Base-by-base conservation (phyloP, 139 green algal species). In the Zygnema cylindricum region DNA sequence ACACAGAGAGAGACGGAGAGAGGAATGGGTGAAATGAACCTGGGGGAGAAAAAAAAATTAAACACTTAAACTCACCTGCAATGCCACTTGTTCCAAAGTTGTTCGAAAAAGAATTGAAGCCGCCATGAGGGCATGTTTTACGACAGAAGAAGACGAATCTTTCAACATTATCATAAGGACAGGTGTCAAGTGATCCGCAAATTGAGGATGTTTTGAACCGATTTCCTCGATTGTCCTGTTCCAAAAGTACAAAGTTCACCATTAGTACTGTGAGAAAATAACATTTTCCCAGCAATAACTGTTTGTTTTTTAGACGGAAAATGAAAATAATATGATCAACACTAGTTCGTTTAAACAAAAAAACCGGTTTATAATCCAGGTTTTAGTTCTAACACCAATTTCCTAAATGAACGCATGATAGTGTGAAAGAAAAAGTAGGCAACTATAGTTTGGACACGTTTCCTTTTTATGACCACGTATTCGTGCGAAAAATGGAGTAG, bases 21-120 rank as follows among this genome's bases (percentile, higher is more conserved):
- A n/a, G n/a, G n/a, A n/a, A n/a, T n/a, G n/a, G n/a, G n/a, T 25
- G 16, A 63, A 63, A 63, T 25, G 49, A 16, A 16, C n/a, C n/a
- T n/a, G n/a, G n/a, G n/a, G n/a, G n/a, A n/a, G n/a, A n/a, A n/a
- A n/a, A n/a, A n/a, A n/a, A n/a, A n/a, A n/a, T n/a, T n/a, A n/a
- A n/a, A n/a, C n/a, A n/a, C n/a, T n/a, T n/a, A n/a, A 16, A 63
- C 71, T 40, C 38, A 79, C 71, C 71, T 79, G 71, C 71, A 79
- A 43, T 7, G 38, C 38, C 11, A 79, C 36, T 43, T 79, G 36
- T 16, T 79, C 71, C 36, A 79, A 43, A n/a, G 38, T 11, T 54
- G 71, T 79, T 40, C 71, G 71, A 16, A 79, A 43, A 41, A 79
- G 3, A 11, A 79, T 16, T 54, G 38, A 40, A 11, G 36, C 71